phyloP scores from a whole-genome alignment of 2,329 filamentous ascomycete genomes.

The Neurospora crassa region DNA sequence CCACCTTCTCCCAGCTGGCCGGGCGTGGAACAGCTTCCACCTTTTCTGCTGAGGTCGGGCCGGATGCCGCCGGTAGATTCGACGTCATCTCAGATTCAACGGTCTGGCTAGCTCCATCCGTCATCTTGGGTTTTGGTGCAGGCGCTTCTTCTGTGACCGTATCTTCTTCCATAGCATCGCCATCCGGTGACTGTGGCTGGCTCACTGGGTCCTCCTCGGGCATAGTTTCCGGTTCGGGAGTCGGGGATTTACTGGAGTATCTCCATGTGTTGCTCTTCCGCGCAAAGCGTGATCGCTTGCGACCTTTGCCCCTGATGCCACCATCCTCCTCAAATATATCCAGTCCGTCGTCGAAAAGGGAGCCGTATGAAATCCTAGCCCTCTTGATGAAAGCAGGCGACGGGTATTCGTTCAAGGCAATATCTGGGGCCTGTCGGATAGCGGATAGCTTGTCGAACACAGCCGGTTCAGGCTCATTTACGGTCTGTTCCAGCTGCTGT shows the following conservation, averaged over 20 bases:
- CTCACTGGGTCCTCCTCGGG: conserved; percentile 9
- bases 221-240: conserved; percentile 45
- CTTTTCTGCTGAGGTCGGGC: neutral
- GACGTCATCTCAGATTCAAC: conserved; percentile 10
- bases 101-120: conserved; percentile 24
- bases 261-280: conserved; percentile 62
- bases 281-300: conserved; percentile 62
- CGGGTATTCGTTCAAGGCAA: conserved; percentile 47
- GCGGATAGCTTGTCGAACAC: conserved; percentile 4
- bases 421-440: conserved; percentile 21
- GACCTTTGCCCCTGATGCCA: conserved; percentile 47
- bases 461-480: conserved; percentile 11
- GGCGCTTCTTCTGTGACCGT: conserved; percentile 5
- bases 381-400: conserved; percentile 77
- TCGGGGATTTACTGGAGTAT: conserved; percentile 61
- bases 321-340: conserved; percentile 66
- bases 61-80: neutral
- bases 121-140: conserved; percentile 17
- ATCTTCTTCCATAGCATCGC: conserved; percentile 16
- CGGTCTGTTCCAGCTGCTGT: conserved; percentile 4
- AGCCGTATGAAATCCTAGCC: conserved; percentile 58
- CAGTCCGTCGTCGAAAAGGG: conserved; percentile 51
- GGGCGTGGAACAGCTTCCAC: neutral
- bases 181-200: conserved; percentile 1
- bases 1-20: neutral